phyloP scores from a whole-genome alignment of 176 grass and related monocot species.

The Echinochloa phyllopogon region DNA sequence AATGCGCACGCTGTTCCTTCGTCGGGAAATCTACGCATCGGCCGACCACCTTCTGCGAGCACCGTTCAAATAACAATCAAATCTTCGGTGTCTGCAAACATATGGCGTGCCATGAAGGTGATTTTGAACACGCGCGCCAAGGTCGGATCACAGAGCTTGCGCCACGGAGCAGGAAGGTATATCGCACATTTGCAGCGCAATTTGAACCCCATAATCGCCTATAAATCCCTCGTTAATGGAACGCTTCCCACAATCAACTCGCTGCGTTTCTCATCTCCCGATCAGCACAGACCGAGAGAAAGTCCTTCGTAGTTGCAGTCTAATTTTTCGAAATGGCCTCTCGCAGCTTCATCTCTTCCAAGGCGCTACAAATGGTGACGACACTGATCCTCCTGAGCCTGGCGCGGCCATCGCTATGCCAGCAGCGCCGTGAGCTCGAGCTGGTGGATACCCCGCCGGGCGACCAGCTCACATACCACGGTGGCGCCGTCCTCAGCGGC shows the following conservation, averaged over 20 bases:
- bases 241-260: not conserved
- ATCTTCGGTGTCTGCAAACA: not conserved
- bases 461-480: constrained; percentile 49
- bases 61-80: too few species aligned
- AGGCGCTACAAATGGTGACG: not conserved
- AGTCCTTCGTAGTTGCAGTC: not conserved
- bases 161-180: not conserved
- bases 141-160: not conserved
- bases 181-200: not conserved
- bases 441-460: not conserved
- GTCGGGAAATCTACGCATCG: not conserved
- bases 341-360: not conserved
- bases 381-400: not conserved
- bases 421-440: not conserved
- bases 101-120: not conserved
- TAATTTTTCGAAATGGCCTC: not conserved
- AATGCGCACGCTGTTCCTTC: too few species aligned
- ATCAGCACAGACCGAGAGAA: too few species aligned
- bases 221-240: not conserved
- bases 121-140: constrained; percentile 10
- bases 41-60: not conserved
- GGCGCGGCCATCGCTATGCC: not conserved
- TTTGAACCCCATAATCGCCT: not conserved
- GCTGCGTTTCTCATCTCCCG: not conserved
- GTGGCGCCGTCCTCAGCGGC: constrained; percentile 53